These are phyloP conservation scores for Coemansia sp. DNA, from an alignment of 192 early-diverging fungal genomes.

Conservation along the genomic window DNA sequence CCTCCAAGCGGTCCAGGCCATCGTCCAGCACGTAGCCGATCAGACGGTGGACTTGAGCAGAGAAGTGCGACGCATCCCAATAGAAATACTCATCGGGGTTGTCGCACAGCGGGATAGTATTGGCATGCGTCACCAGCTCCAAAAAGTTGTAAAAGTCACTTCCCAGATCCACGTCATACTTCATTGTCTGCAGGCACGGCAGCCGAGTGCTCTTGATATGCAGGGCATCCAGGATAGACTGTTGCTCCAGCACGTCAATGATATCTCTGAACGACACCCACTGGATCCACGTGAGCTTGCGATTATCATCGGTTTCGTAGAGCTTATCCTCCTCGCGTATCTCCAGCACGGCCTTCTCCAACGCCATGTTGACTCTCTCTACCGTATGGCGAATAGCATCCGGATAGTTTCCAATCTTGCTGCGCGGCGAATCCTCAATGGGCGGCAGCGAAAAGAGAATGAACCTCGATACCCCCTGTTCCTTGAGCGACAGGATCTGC, in stretches of 20 bases:
- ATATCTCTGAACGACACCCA: constrained; percentile 46
- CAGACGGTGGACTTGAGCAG: constrained; percentile 37
- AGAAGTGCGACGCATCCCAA: constrained; percentile 51
- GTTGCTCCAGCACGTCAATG: constrained; percentile 26
- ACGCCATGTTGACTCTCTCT: constrained; percentile 29
- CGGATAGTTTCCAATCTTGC: constrained; percentile 50
- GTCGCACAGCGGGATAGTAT: constrained; percentile 48
- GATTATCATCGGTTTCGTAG: constrained; percentile 25
- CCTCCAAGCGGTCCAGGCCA: constrained; percentile 26
- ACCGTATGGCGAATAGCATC: constrained; percentile 28
- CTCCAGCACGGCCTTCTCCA: constrained; percentile 39
- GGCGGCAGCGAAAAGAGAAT: constrained; percentile 47
- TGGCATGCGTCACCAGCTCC: constrained; percentile 48
- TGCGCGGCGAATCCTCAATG: constrained; percentile 48
- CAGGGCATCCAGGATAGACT: constrained; percentile 33
- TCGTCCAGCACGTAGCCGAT: constrained; percentile 48
- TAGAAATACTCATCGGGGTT: constrained; percentile 49
- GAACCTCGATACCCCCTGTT: constrained; percentile 37
- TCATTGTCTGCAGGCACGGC: constrained; percentile 38
- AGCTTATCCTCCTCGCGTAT: constrained; percentile 37
- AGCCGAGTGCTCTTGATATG: constrained; percentile 35
- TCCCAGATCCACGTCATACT: constrained; percentile 46
- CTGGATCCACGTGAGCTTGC: constrained; percentile 44
- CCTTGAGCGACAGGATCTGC: constrained; percentile 43
- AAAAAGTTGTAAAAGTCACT: constrained; percentile 53